A percentile compares a stretch with the other conserved stretches of the same genome.
Evolutionary conservation across 2,329 filamentous ascomycete genomes (phyloP).

Genomic region (Cytospora mali): DNA sequence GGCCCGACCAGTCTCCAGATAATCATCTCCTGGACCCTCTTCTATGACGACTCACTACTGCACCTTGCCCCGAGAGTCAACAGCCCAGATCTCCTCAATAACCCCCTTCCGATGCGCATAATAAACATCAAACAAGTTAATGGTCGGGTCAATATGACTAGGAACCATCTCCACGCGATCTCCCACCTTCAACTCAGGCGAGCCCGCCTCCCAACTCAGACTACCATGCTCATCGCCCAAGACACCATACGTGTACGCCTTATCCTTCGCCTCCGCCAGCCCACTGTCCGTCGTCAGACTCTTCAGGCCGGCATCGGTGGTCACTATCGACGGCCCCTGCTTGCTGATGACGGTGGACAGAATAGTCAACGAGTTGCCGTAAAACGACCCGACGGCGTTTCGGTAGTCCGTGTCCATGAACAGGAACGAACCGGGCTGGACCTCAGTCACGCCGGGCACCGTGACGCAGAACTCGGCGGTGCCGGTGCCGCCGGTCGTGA

Average conservation of each 20-base stretch:
- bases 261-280: constrained; percentile 49
- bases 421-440: constrained; percentile 58
- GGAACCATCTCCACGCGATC: constrained; percentile 55
- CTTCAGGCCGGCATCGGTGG: constrained; percentile 54
- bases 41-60: no score
- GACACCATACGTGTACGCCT: constrained; percentile 46
- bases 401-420: constrained; percentile 62
- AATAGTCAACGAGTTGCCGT: constrained; percentile 51
- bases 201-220: constrained; percentile 47
- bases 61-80: constrained; percentile 54
- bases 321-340: constrained; percentile 47
- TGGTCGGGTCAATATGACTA: constrained; percentile 57
- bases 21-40: no score
- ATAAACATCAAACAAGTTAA: constrained; percentile 55
- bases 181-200: constrained; percentile 43
- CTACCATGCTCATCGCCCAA: constrained; percentile 54
- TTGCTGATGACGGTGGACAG: constrained; percentile 52
- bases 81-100: constrained; percentile 54
- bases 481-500: constrained; percentile 55
- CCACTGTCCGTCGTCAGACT: constrained; percentile 55
- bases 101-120: constrained; percentile 51
- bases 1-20: no score
- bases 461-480: constrained; percentile 56
- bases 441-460: constrained; percentile 53
- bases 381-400: constrained; percentile 52